Conservation (phyloP, 176 grass and related monocot genomes). For the Musa itinerans region DNA sequence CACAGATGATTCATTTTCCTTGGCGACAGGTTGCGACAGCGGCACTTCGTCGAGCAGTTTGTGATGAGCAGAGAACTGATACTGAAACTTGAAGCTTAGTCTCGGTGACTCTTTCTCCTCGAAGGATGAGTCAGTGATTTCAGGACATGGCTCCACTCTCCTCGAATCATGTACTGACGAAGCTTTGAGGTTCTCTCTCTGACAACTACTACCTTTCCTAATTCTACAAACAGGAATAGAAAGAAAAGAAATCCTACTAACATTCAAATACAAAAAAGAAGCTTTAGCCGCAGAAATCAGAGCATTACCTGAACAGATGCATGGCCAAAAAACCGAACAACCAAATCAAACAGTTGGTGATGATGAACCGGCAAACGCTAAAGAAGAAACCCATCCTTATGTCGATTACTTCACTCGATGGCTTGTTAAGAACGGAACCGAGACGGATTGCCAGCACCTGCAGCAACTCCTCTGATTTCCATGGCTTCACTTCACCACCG, state of each 20-base stretch:
- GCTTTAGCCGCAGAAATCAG: background rate
- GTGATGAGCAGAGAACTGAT: conserved; percentile 29
- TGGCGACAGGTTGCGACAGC: background rate
- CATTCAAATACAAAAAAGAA: conserved; percentile 2
- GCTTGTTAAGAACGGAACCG: background rate
- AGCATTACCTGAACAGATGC: conserved; percentile 29
- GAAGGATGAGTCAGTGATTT: background rate
- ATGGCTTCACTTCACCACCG: background rate
- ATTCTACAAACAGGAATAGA: background rate
- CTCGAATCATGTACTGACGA: background rate
- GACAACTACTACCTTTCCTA: background rate
- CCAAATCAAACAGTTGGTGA: conserved; percentile 22
- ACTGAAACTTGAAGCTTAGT: conserved; percentile 63
- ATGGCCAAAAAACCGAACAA: conserved; percentile 27
- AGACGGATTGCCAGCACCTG: background rate
- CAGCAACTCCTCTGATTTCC: background rate
- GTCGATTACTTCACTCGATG: background rate
- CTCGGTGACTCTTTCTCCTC: conserved; percentile 1
- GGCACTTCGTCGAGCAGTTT: conserved; percentile 1
- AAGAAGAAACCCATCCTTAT: conserved; percentile 12
- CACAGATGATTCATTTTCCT: conserved; percentile 6
- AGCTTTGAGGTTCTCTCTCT: background rate
- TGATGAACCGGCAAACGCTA: conserved; percentile 20
- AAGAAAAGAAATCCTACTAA: conserved; percentile 11
- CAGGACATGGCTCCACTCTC: background rate